A percentile compares a stretch with the other conserved stretches of the same genome.
Evolutionary conservation across 2,329 filamentous ascomycete species (phyloP).

Genomic region (Xylaria multiplex): DNA sequence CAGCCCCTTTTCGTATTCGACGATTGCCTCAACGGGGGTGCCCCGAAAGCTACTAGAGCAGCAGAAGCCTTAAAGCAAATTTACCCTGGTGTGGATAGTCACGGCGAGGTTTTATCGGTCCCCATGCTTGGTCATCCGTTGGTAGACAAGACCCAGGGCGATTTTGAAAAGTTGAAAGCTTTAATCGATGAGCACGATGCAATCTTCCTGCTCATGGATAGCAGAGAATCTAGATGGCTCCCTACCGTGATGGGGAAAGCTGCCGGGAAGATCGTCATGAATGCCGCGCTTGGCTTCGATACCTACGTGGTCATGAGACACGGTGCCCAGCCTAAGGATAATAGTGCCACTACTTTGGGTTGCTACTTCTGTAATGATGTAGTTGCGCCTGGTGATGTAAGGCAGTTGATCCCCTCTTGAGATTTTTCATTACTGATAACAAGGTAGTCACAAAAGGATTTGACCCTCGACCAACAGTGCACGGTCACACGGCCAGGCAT

Average conservation of each 20-base stretch:
- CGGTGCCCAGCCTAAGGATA: slow-evolving; percentile 70
- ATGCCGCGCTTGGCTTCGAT: slow-evolving; percentile 95
- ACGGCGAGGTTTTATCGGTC: slow-evolving; percentile 83
- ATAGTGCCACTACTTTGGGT: slow-evolving; percentile 75
- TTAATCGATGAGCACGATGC: slow-evolving; percentile 88
- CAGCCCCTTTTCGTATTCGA: slow-evolving; percentile 92
- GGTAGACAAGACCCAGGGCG: slow-evolving; percentile 74
- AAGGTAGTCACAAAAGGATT: slow-evolving; percentile 86
- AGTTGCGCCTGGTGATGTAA: slow-evolving; percentile 90
- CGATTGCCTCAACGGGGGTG: slow-evolving; percentile 87
- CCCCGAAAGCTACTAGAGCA: slow-evolving; percentile 82
- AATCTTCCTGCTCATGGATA: slow-evolving; percentile 97
- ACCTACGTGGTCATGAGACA: slow-evolving; percentile 98
- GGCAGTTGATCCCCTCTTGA: slow-evolving; percentile 46
- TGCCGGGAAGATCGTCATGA: slow-evolving; percentile 93
- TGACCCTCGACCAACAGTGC: slow-evolving; percentile 96
- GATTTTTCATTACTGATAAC: slow-evolving; percentile 39
- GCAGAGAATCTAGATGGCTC: slow-evolving; percentile 91
- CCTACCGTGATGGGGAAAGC: slow-evolving; percentile 97
- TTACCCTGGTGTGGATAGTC: slow-evolving; percentile 87
- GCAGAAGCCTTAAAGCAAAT: slow-evolving; percentile 84
- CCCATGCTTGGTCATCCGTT: slow-evolving; percentile 97
- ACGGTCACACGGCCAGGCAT: slow-evolving; percentile 95
- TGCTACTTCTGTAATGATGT: slow-evolving; percentile 99
- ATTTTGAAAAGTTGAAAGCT: slow-evolving; percentile 78